Conservation (phyloP, 371 early-diverging fungal genomes). For the Syncephalastrum contaminatum region DNA sequence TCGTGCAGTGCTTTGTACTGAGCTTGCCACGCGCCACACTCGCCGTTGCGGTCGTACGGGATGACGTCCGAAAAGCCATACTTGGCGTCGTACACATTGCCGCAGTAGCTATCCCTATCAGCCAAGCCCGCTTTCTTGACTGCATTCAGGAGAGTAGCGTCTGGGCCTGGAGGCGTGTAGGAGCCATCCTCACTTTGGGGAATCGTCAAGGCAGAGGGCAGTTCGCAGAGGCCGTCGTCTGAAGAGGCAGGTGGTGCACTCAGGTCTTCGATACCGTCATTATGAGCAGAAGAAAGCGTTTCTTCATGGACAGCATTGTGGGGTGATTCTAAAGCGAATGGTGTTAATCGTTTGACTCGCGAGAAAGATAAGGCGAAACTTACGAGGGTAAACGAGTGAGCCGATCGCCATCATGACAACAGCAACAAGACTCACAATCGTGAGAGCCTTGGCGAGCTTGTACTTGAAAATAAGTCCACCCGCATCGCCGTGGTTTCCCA, state of each 20-base stretch:
- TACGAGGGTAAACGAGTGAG: constrained; percentile 26
- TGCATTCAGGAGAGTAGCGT: constrained; percentile 22
- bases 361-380: not conserved
- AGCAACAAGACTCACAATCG: constrained; percentile 20
- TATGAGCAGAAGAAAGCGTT: not conserved
- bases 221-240: constrained; percentile 12
- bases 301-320: not conserved
- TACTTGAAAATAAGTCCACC: constrained; percentile 21
- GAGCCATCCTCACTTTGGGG: constrained; percentile 24
- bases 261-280: not conserved
- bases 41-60: constrained; percentile 17
- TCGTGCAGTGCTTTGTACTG: constrained; percentile 26
- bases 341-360: not conserved
- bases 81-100: constrained; percentile 17
- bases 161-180: constrained; percentile 35
- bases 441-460: constrained; percentile 27
- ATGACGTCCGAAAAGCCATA: constrained; percentile 16
- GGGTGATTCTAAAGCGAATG: no score
- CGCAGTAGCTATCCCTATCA: constrained; percentile 25
- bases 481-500: constrained; percentile 16
- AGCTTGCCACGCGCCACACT: constrained; percentile 39
- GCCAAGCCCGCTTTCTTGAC: constrained; percentile 11
- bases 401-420: constrained; percentile 25
- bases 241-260: not conserved
- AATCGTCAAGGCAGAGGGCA: constrained; percentile 22